Conservation (phyloP, 1,284 basidiomycete species). For the Taiwanofungus camphoratus region DNA sequence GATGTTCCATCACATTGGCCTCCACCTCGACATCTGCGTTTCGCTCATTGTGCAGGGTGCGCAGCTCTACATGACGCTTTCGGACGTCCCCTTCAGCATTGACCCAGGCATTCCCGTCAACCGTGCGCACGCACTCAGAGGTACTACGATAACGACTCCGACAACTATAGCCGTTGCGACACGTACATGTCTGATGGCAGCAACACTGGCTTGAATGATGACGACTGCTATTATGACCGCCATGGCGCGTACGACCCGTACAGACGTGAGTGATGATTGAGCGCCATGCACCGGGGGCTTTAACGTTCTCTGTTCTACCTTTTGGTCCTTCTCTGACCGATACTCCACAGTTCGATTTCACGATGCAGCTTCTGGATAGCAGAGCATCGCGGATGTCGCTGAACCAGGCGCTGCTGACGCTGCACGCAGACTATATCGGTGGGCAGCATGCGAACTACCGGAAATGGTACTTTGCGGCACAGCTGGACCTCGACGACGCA, state of each 20-base stretch:
- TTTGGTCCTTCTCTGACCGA: too few species aligned
- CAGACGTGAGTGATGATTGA: slow-evolving; percentile 37
- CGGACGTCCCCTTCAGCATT: slow-evolving; percentile 55
- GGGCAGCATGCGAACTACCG: slow-evolving; percentile 96
- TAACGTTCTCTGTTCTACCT: slow-evolving; percentile 11
- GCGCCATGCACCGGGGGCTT: slow-evolving; percentile 10
- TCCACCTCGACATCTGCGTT: too few species aligned
- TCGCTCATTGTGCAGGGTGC: too few species aligned
- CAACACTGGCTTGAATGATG: slow-evolving; percentile 43
- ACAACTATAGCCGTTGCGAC: slow-evolving; percentile 52
- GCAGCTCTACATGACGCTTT: too few species aligned
- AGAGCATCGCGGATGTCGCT: slow-evolving; percentile 97
- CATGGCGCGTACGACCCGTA: slow-evolving; percentile 60
- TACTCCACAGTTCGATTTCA: slow-evolving; percentile 78
- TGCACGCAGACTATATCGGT: slow-evolving; percentile 99
- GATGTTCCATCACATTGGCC: too few species aligned
- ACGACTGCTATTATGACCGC: slow-evolving; percentile 59
- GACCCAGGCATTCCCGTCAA: too few species aligned
- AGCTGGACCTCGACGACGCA: slow-evolving; percentile 97
- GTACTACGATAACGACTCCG: slow-evolving; percentile 76
- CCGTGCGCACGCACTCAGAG: slow-evolving; percentile 36
- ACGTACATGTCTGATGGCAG: slow-evolving; percentile 70
- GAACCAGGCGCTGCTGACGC: slow-evolving; percentile 88
- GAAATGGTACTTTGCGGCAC: slow-evolving; percentile 99
- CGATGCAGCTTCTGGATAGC: slow-evolving; percentile 97